A percentile compares a stretch with the other conserved stretches of the same genome.
These are phyloP conservation scores for Neonectria neomacrospora DNA, from an alignment of 2,329 filamentous ascomycete species.

Conservation along the genomic window DNA sequence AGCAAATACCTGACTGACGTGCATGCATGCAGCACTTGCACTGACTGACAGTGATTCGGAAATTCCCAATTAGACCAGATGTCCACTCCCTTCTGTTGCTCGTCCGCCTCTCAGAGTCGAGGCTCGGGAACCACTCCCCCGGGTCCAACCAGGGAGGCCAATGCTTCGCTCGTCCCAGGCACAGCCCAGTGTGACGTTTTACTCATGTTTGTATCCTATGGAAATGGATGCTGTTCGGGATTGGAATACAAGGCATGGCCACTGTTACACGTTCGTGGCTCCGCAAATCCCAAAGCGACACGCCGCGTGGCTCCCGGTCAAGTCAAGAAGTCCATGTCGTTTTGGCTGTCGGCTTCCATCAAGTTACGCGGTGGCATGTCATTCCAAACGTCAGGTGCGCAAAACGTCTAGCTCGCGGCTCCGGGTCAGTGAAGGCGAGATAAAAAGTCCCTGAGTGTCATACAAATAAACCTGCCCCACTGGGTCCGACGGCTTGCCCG, in stretches of 20 bases:
- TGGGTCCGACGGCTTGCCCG: neutral
- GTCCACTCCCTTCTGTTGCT: neutral
- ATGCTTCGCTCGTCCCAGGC: conserved; percentile 5
- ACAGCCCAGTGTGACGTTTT: conserved; percentile 19
- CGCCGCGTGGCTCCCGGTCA: neutral
- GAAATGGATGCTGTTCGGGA: neutral
- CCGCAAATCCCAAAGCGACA: neutral
- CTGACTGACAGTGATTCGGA: neutral
- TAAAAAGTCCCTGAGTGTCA: conserved; percentile 9
- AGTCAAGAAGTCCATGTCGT: neutral
- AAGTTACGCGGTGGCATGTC: neutral
- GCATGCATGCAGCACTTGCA: neutral
- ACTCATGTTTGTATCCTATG: neutral
- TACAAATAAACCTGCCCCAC: conserved; percentile 4
- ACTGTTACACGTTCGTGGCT: neutral
- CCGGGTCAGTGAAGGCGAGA: conserved; percentile 12
- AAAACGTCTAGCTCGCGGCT: conserved; percentile 10
- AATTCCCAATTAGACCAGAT: neutral
- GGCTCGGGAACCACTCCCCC: neutral
- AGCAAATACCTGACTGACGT: neutral
- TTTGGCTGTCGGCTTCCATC: neutral
- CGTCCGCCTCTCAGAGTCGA: conserved; percentile 7
- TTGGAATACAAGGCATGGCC: neutral
- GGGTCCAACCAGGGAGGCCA: conserved; percentile 8
- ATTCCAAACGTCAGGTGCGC: no score